Evolutionary conservation across 2,329 filamentous ascomycete genomes (phyloP).

Genomic region (Cryphonectria carpinicola): DNA sequence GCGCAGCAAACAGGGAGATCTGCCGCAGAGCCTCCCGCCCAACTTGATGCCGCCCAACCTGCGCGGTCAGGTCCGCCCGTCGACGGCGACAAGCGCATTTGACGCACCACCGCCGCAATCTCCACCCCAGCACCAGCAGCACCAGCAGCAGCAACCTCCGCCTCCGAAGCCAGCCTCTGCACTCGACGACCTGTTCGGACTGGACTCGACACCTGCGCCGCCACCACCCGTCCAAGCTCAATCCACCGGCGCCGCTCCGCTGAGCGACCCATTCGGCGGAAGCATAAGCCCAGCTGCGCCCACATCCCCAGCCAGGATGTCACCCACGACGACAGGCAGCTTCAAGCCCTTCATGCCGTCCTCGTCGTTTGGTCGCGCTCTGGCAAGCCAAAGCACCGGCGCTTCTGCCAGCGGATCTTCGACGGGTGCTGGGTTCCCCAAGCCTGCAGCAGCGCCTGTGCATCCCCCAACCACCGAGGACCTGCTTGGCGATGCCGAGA

Average conservation of each 20-base stretch:
- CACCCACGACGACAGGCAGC: conserved; percentile 49
- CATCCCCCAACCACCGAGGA: conserved; percentile 66
- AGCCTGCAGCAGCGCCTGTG: conserved; percentile 33
- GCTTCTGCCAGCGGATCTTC: conserved; percentile 44
- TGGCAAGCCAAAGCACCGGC: conserved; percentile 78
- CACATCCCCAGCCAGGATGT: conserved; percentile 58
- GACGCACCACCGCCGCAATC: conserved; percentile 47
- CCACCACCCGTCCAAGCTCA: conserved; percentile 63
- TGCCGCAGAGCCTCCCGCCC: conserved; percentile 78
- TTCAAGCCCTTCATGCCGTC: conserved; percentile 94
- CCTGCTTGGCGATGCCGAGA: conserved; percentile 86
- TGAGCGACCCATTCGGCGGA: conserved; percentile 64
- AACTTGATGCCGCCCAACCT: conserved; percentile 86
- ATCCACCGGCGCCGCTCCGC: conserved; percentile 72
- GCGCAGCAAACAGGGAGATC: conserved; percentile 68
- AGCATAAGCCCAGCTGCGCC: conserved; percentile 52
- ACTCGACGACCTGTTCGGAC: conserved; percentile 89
- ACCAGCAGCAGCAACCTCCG: conserved; percentile 46
- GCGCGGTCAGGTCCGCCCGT: conserved; percentile 63
- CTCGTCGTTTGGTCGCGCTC: conserved; percentile 85
- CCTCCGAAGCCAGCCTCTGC: conserved; percentile 62
- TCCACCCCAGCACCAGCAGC: conserved; percentile 47
- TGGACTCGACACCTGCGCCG: conserved; percentile 68
- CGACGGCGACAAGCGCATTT: conserved; percentile 54
- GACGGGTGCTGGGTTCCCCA: conserved; percentile 37